These are phyloP conservation scores for Aspergillus sclerotialis DNA, from an alignment of 2,329 filamentous ascomycete species.

Conservation along the genomic window DNA sequence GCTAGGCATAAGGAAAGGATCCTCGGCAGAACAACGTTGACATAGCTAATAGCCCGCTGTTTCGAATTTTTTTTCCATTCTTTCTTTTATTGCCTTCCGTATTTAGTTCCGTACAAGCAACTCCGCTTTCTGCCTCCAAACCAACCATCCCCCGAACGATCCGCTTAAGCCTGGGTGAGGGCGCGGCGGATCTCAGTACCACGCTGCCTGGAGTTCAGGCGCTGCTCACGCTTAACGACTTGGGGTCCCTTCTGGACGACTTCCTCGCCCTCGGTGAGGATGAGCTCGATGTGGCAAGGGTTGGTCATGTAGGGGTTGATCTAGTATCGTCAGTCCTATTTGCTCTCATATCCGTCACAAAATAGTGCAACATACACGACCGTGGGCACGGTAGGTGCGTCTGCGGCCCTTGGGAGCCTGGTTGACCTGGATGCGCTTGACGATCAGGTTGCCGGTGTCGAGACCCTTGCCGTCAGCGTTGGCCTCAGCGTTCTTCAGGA, in stretches of 20 bases:
- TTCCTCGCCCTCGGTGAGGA: conserved; percentile 97
- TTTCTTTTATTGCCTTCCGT: conserved; percentile 18
- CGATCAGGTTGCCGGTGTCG: conserved; percentile 92
- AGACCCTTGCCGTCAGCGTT: conserved; percentile 96
- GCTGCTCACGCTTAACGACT: conserved; percentile 58
- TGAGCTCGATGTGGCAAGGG: conserved; percentile 99
- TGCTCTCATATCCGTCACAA: neutral
- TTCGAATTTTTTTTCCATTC: conserved; percentile 5
- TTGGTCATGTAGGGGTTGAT: conserved; percentile 99
- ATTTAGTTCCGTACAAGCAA: conserved; percentile 25
- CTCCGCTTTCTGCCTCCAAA: conserved; percentile 29
- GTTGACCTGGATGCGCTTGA: conserved; percentile 99
- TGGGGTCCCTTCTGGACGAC: conserved; percentile 81
- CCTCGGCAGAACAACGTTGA: neutral
- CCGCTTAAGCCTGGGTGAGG: conserved; percentile 50
- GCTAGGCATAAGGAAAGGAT: neutral
- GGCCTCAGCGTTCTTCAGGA: conserved; percentile 95
- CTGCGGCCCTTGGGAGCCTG: conserved; percentile 99
- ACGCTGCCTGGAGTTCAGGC: conserved; percentile 88
- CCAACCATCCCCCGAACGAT: conserved; percentile 19
- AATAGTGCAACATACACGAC: conserved; percentile 72
- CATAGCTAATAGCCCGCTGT: conserved; percentile 1
- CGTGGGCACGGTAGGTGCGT: conserved; percentile 99
- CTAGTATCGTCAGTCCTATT: conserved; percentile 41
- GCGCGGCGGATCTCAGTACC: conserved; percentile 58